Percentiles rank a stretch among this genome's conserved stretches.
These are phyloP conservation scores for Discostella stelligeroides DNA, from an alignment of 108 stramenopile genomes.

Conservation along the genomic window DNA sequence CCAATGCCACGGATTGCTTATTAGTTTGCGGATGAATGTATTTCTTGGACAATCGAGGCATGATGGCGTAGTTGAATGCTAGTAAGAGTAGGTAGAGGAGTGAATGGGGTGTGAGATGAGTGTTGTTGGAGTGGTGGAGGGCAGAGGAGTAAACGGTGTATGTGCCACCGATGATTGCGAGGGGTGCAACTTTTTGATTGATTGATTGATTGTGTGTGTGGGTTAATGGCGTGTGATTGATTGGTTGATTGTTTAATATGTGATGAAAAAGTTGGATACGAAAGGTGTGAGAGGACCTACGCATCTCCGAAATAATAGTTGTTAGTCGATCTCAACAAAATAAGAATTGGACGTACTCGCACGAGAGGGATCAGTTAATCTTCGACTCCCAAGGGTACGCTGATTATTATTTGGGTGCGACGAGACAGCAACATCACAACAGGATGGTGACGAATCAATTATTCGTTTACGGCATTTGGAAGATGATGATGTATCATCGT, in stretches of 20 bases:
- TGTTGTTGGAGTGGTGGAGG: conserved; percentile 1
- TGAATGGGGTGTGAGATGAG: conserved; percentile 46
- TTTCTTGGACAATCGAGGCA: conserved; percentile 69
- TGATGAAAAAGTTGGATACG: too few species aligned
- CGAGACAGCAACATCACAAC: neutral
- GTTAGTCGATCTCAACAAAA: too few species aligned
- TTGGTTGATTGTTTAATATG: too few species aligned
- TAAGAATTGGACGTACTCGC: conserved; percentile 25
- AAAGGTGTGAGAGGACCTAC: too few species aligned
- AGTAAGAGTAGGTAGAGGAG: conserved; percentile 64
- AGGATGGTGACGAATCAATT: too few species aligned
- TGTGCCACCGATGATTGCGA: conserved; percentile 40
- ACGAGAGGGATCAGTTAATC: conserved; percentile 20
- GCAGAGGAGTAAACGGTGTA: conserved; percentile 37
- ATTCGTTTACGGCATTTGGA: too few species aligned
- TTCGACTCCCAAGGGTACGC: neutral
- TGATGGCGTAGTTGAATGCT: conserved; percentile 84
- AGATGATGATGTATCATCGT: too few species aligned
- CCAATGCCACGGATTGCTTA: conserved; percentile 66
- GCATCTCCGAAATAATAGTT: too few species aligned
- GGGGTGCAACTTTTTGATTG: conserved; percentile 25
- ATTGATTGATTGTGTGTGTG: neutral
- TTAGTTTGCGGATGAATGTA: conserved; percentile 60
- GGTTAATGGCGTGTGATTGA: neutral
- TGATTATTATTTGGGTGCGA: neutral